Base-by-base conservation (phyloP, 73 alveolate genomes). In the Paramecium caudatum region DNA sequence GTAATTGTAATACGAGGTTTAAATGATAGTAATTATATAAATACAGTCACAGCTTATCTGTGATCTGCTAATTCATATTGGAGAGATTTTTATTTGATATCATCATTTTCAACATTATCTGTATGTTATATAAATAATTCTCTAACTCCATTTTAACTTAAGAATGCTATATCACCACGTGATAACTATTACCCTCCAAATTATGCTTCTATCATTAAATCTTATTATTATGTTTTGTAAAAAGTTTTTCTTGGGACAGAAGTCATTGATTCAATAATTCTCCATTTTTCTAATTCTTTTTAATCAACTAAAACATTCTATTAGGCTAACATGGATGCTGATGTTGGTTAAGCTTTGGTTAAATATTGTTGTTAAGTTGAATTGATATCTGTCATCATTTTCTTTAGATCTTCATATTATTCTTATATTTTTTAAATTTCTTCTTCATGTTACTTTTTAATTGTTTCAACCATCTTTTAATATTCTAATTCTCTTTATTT, bases 231-330 rank as follows among this genome's bases (percentile, higher is more conserved):
- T 41, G 88, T 41, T 74, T 74, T 74, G 6, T 74, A 74, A 43
- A 74, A 74, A 17, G 88, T 74, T 39, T 74, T 74, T 5, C 88
- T 10, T 37, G 88, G 88, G 41, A 74, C 46, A 1, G 88, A 74
- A 37, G 88, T 74, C 88, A 74, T 74, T 1, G 88, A 74, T 19
- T 74, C 88, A 16, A 74, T 74, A 0, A 74, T 74, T 74, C 46
- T 74, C 88, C 88, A 74, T 39, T 74, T 74, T 39, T 74, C 88
- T 74, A 21, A 37, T 37, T 74, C 88, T 12, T 74, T 17, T 74
- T 74, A 43, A 19, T 74, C 88, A 16, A 30, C 25, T 21, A 74
- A 74, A 0, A 43, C 46, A 19, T 27, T 33, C 10, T 34, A 74
- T 8, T 27, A 32, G 12, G 50, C 46, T 34, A 63, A 32, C 15